Conservation (phyloP, 768 basidiomycete species). For the Pisolithus marmoratus region DNA sequence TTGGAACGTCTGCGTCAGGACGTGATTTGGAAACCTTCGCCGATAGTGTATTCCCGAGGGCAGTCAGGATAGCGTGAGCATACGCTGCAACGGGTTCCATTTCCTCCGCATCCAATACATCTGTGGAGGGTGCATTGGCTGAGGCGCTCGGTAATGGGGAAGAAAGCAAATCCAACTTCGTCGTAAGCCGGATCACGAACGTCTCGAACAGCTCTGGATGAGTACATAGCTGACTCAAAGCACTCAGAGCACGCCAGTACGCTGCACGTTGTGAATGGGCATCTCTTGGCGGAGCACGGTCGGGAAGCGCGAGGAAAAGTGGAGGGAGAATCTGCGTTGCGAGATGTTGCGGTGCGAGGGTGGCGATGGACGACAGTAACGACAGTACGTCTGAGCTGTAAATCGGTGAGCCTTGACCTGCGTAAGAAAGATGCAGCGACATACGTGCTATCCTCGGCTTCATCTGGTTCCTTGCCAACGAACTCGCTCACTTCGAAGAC, state of each 20-base stretch:
- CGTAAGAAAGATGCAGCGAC: slow-evolving; percentile 3
- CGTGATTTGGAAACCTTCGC: slow-evolving; percentile 38
- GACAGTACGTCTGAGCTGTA: slow-evolving; percentile 54
- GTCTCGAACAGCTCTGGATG: slow-evolving; percentile 78
- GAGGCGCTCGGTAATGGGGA: slow-evolving; percentile 24
- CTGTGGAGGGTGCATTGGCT: slow-evolving; percentile 1
- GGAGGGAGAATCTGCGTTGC: slow-evolving; percentile 73
- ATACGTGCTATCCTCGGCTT: slow-evolving; percentile 51
- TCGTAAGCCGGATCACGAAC: slow-evolving; percentile 68
- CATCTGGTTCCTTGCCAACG: slow-evolving; percentile 42
- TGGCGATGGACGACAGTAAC: slow-evolving; percentile 58
- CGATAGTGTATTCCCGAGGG: slow-evolving; percentile 57
- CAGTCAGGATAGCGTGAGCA: slow-evolving; percentile 73
- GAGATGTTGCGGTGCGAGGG: slow-evolving; percentile 56
- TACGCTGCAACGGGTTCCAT: slow-evolving; percentile 72
- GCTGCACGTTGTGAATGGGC: slow-evolving; percentile 51
- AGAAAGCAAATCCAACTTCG: slow-evolving; percentile 72
- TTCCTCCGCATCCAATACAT: slow-evolving; percentile 25
- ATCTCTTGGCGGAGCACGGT: slow-evolving; percentile 49
- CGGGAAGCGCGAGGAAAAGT: slow-evolving; percentile 73
- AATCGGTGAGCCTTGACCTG: slow-evolving; percentile 1
- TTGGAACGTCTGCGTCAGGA: slow-evolving; percentile 67
- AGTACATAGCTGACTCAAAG: slow-evolving; percentile 67
- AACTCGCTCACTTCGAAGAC: slow-evolving; percentile 73
- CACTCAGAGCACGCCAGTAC: slow-evolving; percentile 62